Conservation (phyloP, 2,329 filamentous ascomycete genomes). For the Colletotrichum karsti region DNA sequence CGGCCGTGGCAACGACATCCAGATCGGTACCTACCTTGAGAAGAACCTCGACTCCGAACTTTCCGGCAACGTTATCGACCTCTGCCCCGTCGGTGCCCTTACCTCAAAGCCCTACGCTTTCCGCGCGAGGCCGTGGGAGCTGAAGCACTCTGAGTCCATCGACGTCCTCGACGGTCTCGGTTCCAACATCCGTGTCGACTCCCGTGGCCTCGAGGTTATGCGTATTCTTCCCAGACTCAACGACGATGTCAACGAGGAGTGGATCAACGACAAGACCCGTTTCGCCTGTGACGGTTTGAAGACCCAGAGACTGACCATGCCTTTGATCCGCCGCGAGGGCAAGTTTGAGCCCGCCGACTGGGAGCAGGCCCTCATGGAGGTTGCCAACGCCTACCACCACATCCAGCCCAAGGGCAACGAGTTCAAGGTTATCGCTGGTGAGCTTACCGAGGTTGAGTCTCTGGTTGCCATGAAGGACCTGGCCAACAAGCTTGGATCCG, state of each 20-base stretch:
- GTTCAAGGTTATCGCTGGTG: constrained; percentile 94
- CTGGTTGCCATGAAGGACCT: constrained; percentile 97
- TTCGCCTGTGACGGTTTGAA: constrained; percentile 97
- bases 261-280: constrained; percentile 98
- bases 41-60: constrained; percentile 92
- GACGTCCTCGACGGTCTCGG: constrained; percentile 93
- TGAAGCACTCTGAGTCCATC: constrained; percentile 95
- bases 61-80: constrained; percentile 96
- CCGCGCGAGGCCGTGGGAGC: constrained; percentile 94
- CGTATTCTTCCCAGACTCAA: constrained; percentile 91
- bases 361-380: constrained; percentile 93
- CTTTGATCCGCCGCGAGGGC: constrained; percentile 85
- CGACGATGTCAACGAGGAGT: constrained; percentile 98
- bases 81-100: constrained; percentile 96
- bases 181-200: constrained; percentile 94
- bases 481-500: constrained; percentile 94
- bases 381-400: constrained; percentile 81
- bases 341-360: constrained; percentile 93
- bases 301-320: constrained; percentile 94
- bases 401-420: constrained; percentile 89
- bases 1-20: constrained; percentile 94
- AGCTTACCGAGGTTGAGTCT: constrained; percentile 90
- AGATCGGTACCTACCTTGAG: constrained; percentile 98
- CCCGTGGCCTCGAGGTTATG: constrained; percentile 95
- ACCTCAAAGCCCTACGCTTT: constrained; percentile 98